These are phyloP conservation scores for Triticum dicoccoides DNA, from an alignment of 176 grass and related monocot genomes.

Conservation along the genomic window DNA sequence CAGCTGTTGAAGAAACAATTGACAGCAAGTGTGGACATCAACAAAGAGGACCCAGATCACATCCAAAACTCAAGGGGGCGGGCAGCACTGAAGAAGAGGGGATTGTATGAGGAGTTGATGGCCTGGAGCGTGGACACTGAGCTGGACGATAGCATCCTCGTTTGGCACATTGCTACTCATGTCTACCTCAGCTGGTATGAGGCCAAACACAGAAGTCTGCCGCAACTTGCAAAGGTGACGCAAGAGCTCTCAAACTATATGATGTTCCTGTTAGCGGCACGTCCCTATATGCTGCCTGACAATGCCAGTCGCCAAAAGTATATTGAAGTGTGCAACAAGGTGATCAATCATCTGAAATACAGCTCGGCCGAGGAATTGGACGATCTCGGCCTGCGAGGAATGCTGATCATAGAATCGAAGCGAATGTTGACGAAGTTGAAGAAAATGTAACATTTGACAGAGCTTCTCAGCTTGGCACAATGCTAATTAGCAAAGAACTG, in stretches of 20 bases:
- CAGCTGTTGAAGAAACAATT: not conserved
- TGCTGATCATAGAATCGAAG: no score
- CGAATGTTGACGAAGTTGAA: no score
- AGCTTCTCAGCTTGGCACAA: not conserved
- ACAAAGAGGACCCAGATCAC: not conserved
- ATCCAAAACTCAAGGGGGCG: not conserved
- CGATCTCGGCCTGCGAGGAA: no score
- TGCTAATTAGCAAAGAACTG: not conserved
- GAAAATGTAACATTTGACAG: not conserved
- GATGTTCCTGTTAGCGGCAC: not conserved
- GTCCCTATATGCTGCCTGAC: not conserved
- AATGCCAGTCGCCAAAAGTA: no score
- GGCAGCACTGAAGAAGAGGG: not conserved
- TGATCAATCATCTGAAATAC: not conserved
- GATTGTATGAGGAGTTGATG: not conserved
- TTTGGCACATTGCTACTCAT: not conserved
- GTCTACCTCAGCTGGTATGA: not conserved
- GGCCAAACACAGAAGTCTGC: no score
- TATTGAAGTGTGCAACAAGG: not conserved
- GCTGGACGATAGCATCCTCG: not conserved
- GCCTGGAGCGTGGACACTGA: not conserved
- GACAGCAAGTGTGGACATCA: accelerated
- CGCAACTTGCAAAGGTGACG: not conserved
- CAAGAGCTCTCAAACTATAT: not conserved
- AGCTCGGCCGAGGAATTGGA: not conserved